phyloP scores from a whole-genome alignment of 129 eudicot species.

The Deinandra increscens region DNA sequence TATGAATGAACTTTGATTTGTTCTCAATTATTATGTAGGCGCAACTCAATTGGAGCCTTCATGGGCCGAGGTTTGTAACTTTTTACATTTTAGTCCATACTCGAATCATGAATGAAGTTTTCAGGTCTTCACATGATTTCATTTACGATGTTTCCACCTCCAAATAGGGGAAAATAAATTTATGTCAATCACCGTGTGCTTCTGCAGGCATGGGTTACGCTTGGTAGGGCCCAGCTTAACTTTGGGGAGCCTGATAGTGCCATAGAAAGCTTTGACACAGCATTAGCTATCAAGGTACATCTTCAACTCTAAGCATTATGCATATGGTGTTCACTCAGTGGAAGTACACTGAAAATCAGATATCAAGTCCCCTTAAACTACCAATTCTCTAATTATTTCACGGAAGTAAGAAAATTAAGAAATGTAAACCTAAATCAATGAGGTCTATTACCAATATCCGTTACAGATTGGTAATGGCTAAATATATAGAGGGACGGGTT shows the following conservation, averaged over 20 bases:
- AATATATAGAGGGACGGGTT: no score
- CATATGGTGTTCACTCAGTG: neutral
- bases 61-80: conserved; percentile 79
- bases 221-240: conserved; percentile 90
- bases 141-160: no score
- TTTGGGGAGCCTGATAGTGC: conserved; percentile 94
- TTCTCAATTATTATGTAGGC: conserved; percentile 50
- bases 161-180: neutral
- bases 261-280: conserved; percentile 75
- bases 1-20: conserved; percentile 6
- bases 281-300: conserved; percentile 69
- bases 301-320: neutral
- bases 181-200: neutral
- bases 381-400: no score
- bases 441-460: no score
- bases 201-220: conserved; percentile 85
- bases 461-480: no score
- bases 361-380: no score
- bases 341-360: neutral
- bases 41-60: conserved; percentile 80
- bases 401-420: no score
- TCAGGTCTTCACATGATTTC: no score
- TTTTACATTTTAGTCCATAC: neutral
- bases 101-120: no score
- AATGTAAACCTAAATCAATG: no score